Evolutionary conservation across 805 yeast species (phyloP).

Genomic region (Deakozyma indianensis): DNA sequence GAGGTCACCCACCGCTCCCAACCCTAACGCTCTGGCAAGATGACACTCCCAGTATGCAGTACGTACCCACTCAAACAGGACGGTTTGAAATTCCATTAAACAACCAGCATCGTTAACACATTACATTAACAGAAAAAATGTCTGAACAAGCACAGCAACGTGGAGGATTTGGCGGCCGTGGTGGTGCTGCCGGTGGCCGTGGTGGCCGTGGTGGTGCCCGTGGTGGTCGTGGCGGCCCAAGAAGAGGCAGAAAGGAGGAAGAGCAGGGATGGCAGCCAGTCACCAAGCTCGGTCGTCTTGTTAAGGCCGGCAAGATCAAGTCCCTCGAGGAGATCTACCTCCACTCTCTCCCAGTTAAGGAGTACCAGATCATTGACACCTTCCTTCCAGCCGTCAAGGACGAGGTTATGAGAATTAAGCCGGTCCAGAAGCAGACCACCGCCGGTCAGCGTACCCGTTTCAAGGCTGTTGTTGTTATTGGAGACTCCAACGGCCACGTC

Average conservation of each 20-base stretch:
- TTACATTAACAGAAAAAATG: constrained; percentile 15
- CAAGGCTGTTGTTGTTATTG: constrained; percentile 99
- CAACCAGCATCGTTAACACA: too few species aligned
- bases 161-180: constrained; percentile 24
- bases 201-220: constrained; percentile 19
- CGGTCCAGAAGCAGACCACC: constrained; percentile 99
- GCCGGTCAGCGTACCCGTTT: constrained; percentile 99
- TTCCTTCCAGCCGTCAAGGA: constrained; percentile 92
- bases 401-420: constrained; percentile 99
- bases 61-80: too few species aligned
- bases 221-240: constrained; percentile 33
- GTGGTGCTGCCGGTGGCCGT: constrained; percentile 22
- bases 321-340: constrained; percentile 96
- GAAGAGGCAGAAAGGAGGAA: constrained; percentile 76
- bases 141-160: constrained; percentile 18
- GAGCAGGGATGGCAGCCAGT: constrained; percentile 99
- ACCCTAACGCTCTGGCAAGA: too few species aligned
- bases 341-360: constrained; percentile 99
- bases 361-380: constrained; percentile 95
- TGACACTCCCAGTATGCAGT: too few species aligned
- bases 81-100: too few species aligned
- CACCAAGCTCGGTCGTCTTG: constrained; percentile 99
- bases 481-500: constrained; percentile 99
- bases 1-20: too few species aligned
- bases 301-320: constrained; percentile 95